Evolutionary conservation across 768 basidiomycete species (phyloP).

Genomic region (Mycena floridula): DNA sequence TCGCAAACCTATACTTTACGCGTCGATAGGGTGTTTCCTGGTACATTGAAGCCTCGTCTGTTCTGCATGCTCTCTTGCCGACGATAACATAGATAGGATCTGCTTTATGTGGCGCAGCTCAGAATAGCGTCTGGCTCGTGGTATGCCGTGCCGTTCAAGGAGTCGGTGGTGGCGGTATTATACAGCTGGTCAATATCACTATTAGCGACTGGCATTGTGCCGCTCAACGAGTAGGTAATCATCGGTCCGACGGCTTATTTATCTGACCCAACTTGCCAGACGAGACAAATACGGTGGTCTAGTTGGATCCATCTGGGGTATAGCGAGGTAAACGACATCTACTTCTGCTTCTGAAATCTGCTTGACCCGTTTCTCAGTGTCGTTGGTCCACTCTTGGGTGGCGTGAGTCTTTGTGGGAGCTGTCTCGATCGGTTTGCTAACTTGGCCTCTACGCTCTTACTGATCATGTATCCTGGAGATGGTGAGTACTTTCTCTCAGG

Average conservation of each 20-base stretch:
- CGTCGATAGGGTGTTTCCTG: conserved; percentile 62
- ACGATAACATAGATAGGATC: conserved; percentile 61
- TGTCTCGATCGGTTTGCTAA: conserved; percentile 41
- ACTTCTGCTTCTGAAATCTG: conserved; percentile 21
- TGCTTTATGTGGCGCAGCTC: conserved; percentile 76
- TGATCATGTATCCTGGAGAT: conserved; percentile 75
- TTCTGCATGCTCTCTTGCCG: no score
- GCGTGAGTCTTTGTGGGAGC: conserved; percentile 38
- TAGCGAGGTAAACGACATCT: conserved; percentile 42
- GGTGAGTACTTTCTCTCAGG: no score
- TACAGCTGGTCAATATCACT: conserved; percentile 72
- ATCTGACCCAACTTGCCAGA: conserved; percentile 68
- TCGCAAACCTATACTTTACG: conserved; percentile 66
- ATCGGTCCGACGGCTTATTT: conserved; percentile 17
- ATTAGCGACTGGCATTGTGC: conserved; percentile 82
- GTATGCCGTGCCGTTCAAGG: conserved; percentile 76
- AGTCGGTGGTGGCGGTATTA: conserved; percentile 76
- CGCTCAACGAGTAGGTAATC: conserved; percentile 56
- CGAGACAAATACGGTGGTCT: conserved; percentile 76
- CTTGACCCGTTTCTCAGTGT: conserved; percentile 3
- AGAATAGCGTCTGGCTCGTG: conserved; percentile 74
- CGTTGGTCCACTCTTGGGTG: conserved; percentile 69
- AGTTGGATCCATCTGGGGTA: conserved; percentile 78
- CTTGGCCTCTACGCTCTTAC: conserved; percentile 60
- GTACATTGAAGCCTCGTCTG: conserved; percentile 43